Conservation (phyloP, 2,329 filamentous ascomycete genomes). For the Cercospora beticola region DNA sequence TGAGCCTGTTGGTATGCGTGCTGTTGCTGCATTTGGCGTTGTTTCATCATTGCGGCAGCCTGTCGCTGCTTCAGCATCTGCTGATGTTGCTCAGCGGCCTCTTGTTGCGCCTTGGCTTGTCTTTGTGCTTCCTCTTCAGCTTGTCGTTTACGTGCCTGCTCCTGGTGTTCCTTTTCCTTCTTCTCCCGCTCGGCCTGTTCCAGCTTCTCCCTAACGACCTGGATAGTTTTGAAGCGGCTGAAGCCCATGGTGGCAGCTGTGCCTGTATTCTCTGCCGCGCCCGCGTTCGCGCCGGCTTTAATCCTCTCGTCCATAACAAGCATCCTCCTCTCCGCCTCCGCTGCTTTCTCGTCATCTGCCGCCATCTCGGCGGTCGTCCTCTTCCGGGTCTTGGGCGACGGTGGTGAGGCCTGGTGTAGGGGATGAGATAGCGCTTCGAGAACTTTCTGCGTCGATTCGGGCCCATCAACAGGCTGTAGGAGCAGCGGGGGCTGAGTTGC, state of each 20-base stretch:
- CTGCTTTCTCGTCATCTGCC: constrained; percentile 87
- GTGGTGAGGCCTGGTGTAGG: constrained; percentile 72
- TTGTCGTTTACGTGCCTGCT: constrained; percentile 42
- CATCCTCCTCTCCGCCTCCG: constrained; percentile 89
- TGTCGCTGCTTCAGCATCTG: constrained; percentile 36
- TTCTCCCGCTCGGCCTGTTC: constrained; percentile 59
- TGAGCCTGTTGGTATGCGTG: constrained; percentile 34
- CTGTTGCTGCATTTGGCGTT: constrained; percentile 29
- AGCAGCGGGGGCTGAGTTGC: constrained; percentile 72
- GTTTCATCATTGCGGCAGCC: constrained; percentile 51
- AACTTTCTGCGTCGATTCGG: constrained; percentile 68
- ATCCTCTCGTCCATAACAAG: constrained; percentile 85
- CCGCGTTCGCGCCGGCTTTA: constrained; percentile 57
- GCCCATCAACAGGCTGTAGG: constrained; percentile 70
- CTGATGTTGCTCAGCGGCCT: constrained; percentile 41
- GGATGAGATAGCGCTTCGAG: constrained; percentile 73
- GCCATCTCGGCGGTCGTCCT: constrained; percentile 92
- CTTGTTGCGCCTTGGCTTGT: constrained; percentile 43
- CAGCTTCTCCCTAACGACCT: constrained; percentile 65
- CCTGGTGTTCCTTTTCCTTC: constrained; percentile 53
- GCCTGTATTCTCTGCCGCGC: constrained; percentile 66
- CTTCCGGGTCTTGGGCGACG: constrained; percentile 85
- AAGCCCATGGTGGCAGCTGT: constrained; percentile 74
- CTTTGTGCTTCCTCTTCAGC: constrained; percentile 50
- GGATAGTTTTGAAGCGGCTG: constrained; percentile 87